A percentile compares a stretch with the other conserved stretches of the same genome.
These are phyloP conservation scores for Hymenoscyphus albidus DNA, from an alignment of 2,329 filamentous ascomycete species.

Conservation along the genomic window DNA sequence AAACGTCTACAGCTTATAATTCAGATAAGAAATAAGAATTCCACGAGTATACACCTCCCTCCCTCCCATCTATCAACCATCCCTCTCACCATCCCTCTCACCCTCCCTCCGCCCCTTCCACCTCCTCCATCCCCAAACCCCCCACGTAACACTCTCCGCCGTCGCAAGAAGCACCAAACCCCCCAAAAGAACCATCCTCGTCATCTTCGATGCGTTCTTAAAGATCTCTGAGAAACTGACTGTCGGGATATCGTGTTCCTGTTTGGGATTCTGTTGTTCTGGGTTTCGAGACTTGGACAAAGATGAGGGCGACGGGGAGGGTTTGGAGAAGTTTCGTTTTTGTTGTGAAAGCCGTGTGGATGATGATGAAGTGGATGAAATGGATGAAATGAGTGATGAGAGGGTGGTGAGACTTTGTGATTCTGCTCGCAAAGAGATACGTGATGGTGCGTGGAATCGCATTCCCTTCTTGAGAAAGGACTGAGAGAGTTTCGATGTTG, in stretches of 20 bases:
- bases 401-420: background rate
- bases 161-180: background rate
- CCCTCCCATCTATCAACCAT: background rate
- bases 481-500: background rate
- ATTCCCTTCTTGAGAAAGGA: background rate
- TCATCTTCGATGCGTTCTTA: background rate
- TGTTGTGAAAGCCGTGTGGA: too few species aligned
- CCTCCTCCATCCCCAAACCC: background rate
- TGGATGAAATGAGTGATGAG: background rate
- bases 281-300: background rate
- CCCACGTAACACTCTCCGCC: background rate
- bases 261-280: background rate
- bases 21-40: background rate
- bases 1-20: background rate
- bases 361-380: too few species aligned
- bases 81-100: background rate
- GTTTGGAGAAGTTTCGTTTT: background rate
- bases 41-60: background rate
- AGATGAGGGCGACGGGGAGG: too few species aligned
- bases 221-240: background rate
- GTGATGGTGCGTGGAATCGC: background rate
- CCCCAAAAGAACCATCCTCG: background rate
- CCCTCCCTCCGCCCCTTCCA: background rate
- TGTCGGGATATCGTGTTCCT: background rate
- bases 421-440: too few species aligned